phyloP scores from a whole-genome alignment of 305 asterid species.

The Solanum hybrid region DNA sequence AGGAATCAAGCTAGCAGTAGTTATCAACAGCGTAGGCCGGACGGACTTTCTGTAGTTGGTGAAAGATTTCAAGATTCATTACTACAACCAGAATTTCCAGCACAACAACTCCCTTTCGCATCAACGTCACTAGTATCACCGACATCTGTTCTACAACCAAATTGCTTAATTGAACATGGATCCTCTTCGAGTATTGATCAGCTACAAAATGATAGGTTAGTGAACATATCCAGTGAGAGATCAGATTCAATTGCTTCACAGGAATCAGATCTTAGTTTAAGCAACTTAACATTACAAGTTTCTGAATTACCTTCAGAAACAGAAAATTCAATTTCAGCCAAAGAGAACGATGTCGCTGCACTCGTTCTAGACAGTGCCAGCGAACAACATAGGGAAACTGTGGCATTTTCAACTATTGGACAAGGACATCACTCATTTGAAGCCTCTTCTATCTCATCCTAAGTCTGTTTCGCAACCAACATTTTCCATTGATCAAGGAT shows the following conservation, averaged over 20 bases:
- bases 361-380: background rate
- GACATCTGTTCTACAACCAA: background rate
- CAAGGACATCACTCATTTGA: background rate
- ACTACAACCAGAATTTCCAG: background rate
- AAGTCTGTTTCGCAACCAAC: background rate
- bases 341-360: background rate
- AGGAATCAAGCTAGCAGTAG: slow-evolving; percentile 3
- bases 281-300: background rate
- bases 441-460: slow-evolving; percentile 4
- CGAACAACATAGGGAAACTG: background rate
- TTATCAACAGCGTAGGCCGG: slow-evolving; percentile 8
- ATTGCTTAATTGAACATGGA: background rate
- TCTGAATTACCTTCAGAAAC: slow-evolving; percentile 3
- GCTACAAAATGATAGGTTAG: background rate
- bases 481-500: background rate
- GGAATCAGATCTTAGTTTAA: slow-evolving; percentile 6
- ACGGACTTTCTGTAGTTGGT: background rate
- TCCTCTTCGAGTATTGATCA: background rate
- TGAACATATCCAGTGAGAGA: background rate
- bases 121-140: background rate
- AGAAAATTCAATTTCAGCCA: background rate
- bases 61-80: background rate
- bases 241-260: slow-evolving; percentile 8
- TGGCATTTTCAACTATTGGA: slow-evolving; percentile 1
- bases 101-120: background rate